Base-by-base conservation (phyloP, 768 basidiomycete genomes). In the Brasilioporus rufonigricans region DNA sequence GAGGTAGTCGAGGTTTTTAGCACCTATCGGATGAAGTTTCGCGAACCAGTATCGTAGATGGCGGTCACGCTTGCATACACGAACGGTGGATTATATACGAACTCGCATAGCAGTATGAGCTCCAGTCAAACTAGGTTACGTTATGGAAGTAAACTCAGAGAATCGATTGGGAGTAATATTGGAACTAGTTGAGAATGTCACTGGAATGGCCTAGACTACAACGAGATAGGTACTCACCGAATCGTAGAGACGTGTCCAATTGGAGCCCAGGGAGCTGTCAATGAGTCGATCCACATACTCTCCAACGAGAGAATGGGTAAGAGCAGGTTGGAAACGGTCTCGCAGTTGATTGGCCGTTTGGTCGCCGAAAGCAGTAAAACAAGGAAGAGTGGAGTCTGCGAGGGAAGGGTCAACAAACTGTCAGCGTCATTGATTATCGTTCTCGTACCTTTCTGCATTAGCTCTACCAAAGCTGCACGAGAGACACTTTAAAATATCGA, bases 201-300 rank as follows among this genome's bases (percentile, higher is more conserved):
- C 23, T 27, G 36, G 53, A 59, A 44, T 36, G 13, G 53, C 27
- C 10, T 19, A n/a, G 29, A 32, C 38, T 21, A 48, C 29, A 40
- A 32, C 38, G 33, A 44, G 5, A 36, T 60, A 31, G 26, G 38
- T 31, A 65, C 87, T 65, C 65, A 93, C 91, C 56, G 93, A 97
- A 72, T 99, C 97, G 68, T 99, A 99, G 32, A 98, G 72, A 61
- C 94, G 80, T 35, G 97, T 98, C 89, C 95, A 98, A 58, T 91
- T 86, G 31, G 92, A 95, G 13, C 92, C 93, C 44, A 97, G 74
- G 1, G 95, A 96, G 51, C 80, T 89, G 58, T 97, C 87, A 58
- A 99, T 89, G 43, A 99, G 76, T 44, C 86, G 78, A 60, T 98
- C 93, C n/a, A 97, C 80, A 65, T 96, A 85, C 33, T 93, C 91